phyloP scores from a whole-genome alignment of 1,284 basidiomycete genomes.

The Pseudozyma thailandica region DNA sequence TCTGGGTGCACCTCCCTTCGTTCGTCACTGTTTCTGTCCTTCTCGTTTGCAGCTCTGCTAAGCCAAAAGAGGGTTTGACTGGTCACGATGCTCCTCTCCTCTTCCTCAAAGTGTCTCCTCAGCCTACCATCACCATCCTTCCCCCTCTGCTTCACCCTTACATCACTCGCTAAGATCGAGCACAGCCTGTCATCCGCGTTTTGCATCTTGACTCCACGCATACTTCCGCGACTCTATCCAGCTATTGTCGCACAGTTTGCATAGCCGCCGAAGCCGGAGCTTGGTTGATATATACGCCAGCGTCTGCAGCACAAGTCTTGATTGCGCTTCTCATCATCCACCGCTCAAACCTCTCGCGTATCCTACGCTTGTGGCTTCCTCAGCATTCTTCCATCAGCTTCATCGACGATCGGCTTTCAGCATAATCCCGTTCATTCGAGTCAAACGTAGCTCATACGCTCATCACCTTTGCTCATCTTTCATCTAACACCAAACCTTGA shows the following conservation, averaged over 20 bases:
- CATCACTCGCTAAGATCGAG: not conserved
- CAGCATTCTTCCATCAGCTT: not conserved
- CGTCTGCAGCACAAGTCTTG: too few relatives aligned
- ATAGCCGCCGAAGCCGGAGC: not conserved
- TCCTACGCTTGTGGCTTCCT: not conserved
- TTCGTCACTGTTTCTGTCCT: not conserved
- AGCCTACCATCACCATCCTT: not conserved
- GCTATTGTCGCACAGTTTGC: not conserved
- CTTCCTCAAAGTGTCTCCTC: too few relatives aligned
- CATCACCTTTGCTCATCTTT: constrained; percentile 1
- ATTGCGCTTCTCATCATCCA: too few relatives aligned
- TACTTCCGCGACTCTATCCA: not conserved
- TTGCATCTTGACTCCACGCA: not conserved
- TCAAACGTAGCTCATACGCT: too few relatives aligned
- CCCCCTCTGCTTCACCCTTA: not conserved
- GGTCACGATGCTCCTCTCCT: not conserved
- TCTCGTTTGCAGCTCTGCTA: constrained; percentile 8
- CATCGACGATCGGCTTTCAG: too few relatives aligned
- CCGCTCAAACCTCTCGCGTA: not conserved
- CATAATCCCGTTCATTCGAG: too few relatives aligned
- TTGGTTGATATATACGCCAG: constrained; percentile 6
- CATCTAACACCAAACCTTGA: constrained; percentile 1
- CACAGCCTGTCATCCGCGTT: not conserved
- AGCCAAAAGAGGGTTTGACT: constrained; percentile 7
- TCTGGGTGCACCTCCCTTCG: constrained; percentile 16